Evolutionary conservation across 306 rosid genomes (phyloP).

Genomic region (Leucaena leucocephala): DNA sequence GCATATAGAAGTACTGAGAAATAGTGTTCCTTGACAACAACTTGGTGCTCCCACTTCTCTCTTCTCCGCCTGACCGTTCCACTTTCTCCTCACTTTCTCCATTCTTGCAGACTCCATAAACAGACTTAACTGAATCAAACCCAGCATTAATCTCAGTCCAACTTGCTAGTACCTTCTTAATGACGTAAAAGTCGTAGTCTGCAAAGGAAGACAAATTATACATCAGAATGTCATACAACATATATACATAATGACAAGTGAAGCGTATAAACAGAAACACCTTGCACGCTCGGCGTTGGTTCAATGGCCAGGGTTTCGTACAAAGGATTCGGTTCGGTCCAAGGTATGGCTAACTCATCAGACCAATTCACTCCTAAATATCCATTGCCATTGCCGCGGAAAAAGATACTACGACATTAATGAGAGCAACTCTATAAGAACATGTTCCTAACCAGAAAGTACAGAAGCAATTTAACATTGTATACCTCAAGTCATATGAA

Average conservation of each 20-base stretch:
- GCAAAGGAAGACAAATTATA: conserved; percentile 21
- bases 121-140: conserved; percentile 36
- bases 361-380: conserved; percentile 42
- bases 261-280: conserved; percentile 8
- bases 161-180: conserved; percentile 17
- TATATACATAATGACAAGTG: not conserved
- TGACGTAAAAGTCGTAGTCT: conserved; percentile 43
- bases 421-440: not conserved
- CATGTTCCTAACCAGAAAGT: not conserved
- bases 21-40: conserved; percentile 51
- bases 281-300: conserved; percentile 39
- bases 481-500: conserved; percentile 48
- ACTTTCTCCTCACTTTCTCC: conserved; percentile 33
- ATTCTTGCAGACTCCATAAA: not conserved
- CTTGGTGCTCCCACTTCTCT: conserved; percentile 36
- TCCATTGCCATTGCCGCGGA: conserved; percentile 33
- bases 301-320: conserved; percentile 41
- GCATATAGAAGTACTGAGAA: conserved; percentile 77
- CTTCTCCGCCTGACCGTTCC: conserved; percentile 29
- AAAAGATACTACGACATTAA: not conserved
- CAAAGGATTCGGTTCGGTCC: conserved; percentile 39
- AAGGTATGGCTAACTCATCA: conserved; percentile 37
- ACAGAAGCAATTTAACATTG: not conserved
- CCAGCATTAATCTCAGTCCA: conserved; percentile 41
- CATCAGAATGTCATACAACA: not conserved